Conservation (phyloP, 1,284 basidiomycete species). For the Malassezia sp. region DNA sequence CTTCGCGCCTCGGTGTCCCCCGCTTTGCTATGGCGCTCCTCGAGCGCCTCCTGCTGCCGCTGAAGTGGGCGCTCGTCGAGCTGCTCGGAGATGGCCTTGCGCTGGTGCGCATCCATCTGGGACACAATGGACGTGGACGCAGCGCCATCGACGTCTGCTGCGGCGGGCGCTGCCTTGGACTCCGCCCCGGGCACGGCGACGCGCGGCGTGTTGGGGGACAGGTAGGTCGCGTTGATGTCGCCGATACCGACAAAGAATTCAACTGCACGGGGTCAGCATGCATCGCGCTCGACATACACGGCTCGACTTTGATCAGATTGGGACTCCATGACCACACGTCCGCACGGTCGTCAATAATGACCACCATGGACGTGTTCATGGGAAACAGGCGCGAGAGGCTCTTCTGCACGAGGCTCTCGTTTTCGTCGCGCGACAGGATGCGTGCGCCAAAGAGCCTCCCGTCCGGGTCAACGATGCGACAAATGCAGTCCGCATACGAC, state of each 20-base stretch:
- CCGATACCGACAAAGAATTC: constrained; percentile 98
- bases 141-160: no score
- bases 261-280: constrained; percentile 53
- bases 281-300: constrained; percentile 60
- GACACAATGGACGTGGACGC: not conserved
- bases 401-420: constrained; percentile 67
- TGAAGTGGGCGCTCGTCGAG: constrained; percentile 74
- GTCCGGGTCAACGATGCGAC: constrained; percentile 80
- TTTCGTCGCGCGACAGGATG: constrained; percentile 85
- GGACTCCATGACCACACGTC: constrained; percentile 93
- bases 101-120: constrained; percentile 15
- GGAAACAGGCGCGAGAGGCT: constrained; percentile 82
- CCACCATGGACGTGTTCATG: constrained; percentile 87
- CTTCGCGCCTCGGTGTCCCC: no score
- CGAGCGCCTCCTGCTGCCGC: constrained; percentile 51
- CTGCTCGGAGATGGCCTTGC: constrained; percentile 59
- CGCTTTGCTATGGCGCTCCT: no score
- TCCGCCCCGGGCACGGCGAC: not conserved
- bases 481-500: constrained; percentile 89
- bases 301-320: constrained; percentile 88
- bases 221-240: constrained; percentile 69
- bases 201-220: constrained; percentile 12
- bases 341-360: constrained; percentile 92
- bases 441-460: constrained; percentile 73
- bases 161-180: not conserved